phyloP scores from a whole-genome alignment of 2,329 filamentous ascomycete genomes.

The Aureobasidium sp. region DNA sequence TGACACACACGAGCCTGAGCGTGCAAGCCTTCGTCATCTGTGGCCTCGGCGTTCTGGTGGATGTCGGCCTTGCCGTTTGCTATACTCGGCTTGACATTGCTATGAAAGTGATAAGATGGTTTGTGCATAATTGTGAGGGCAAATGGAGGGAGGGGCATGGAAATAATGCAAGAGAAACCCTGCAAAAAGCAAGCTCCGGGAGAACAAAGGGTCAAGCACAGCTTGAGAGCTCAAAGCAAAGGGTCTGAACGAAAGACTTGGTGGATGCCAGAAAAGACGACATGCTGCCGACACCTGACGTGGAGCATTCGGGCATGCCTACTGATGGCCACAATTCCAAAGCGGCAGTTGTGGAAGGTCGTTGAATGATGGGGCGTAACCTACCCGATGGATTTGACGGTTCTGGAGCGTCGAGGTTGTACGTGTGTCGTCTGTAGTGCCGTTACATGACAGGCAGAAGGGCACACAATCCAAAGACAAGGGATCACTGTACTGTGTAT shows the following conservation, averaged over 20 bases:
- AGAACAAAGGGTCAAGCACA: neutral
- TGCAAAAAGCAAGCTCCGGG: neutral
- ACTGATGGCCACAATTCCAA: constrained; percentile 10
- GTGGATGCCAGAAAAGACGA: neutral
- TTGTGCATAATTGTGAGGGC: neutral
- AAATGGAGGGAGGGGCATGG: neutral
- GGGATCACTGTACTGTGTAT: constrained; percentile 5
- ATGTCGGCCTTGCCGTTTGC: constrained; percentile 9
- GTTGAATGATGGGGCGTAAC: constrained; percentile 8
- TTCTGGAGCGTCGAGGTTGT: constrained; percentile 6
- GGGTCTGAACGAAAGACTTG: neutral
- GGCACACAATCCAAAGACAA: neutral
- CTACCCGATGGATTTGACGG: constrained; percentile 1
- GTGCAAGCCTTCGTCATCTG: constrained; percentile 7
- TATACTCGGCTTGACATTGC: neutral
- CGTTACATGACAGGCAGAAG: constrained; percentile 8
- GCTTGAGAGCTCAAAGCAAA: neutral
- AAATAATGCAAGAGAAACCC: neutral
- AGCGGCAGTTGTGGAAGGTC: constrained; percentile 14
- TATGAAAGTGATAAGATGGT: neutral
- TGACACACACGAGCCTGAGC: constrained; percentile 4
- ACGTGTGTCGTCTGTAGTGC: neutral
- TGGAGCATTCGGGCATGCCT: neutral
- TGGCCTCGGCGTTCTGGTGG: neutral
- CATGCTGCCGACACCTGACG: neutral